Conservation (phyloP, 164 flowering plant species). For the Kalanchoe fedtschenkoi region DNA sequence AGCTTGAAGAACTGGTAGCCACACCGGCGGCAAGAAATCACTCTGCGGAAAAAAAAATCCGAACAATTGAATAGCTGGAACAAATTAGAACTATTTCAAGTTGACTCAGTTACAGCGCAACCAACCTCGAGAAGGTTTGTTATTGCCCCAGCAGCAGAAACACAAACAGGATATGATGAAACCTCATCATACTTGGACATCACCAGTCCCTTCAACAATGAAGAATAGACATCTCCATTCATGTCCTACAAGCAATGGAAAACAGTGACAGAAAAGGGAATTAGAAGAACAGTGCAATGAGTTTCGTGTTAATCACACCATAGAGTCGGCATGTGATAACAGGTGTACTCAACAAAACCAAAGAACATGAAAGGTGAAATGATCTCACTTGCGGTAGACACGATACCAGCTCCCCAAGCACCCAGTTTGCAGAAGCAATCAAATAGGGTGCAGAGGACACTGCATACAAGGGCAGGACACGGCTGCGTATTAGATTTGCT, state of each 20-base stretch:
- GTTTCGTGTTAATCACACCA: background rate
- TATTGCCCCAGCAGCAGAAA: slow-evolving; percentile 76
- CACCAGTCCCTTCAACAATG: slow-evolving; percentile 50
- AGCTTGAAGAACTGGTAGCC: slow-evolving; percentile 64
- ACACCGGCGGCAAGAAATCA: slow-evolving; percentile 69
- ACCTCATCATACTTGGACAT: slow-evolving; percentile 36
- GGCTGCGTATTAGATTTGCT: slow-evolving; percentile 31
- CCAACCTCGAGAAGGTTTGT: slow-evolving; percentile 56
- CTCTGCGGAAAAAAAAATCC: slow-evolving; percentile 31
- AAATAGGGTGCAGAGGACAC: slow-evolving; percentile 37
- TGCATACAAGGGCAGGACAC: slow-evolving; percentile 55
- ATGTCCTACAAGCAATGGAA: slow-evolving; percentile 41
- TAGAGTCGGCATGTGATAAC: background rate
- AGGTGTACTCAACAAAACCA: background rate
- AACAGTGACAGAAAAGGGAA: background rate
- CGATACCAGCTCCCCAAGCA: slow-evolving; percentile 69
- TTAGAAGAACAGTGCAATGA: background rate
- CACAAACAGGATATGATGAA: slow-evolving; percentile 67
- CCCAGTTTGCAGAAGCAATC: slow-evolving; percentile 77
- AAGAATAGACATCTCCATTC: slow-evolving; percentile 48
- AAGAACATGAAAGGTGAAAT: slow-evolving; percentile 5
- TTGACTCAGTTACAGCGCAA: background rate
- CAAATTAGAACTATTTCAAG: background rate
- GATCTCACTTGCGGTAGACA: slow-evolving; percentile 63
- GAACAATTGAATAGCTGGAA: background rate